phyloP scores from a whole-genome alignment of 495 filamentous ascomycete species.

The Cryomyces minteri region DNA sequence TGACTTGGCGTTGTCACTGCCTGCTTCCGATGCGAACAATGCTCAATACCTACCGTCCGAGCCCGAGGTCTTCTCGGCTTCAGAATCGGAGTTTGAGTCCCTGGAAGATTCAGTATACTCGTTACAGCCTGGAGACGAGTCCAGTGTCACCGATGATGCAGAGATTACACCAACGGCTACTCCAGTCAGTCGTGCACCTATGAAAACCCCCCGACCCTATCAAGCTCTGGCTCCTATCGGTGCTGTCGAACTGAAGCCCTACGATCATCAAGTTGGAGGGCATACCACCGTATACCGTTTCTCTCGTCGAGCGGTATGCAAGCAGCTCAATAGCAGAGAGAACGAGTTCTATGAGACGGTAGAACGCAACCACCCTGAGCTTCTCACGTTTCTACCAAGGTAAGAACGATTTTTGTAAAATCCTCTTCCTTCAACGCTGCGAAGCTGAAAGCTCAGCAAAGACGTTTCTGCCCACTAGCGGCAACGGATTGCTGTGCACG shows the following conservation, averaged over 20 bases:
- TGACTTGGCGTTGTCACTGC: conserved; percentile 28
- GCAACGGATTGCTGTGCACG: not conserved
- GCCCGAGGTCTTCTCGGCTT: conserved; percentile 17
- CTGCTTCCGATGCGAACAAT: conserved; percentile 4
- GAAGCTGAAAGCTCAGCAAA: conserved; percentile 22
- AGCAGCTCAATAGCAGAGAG: conserved; percentile 89
- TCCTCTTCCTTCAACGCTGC: conserved; percentile 7
- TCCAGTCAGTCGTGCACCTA: conserved; percentile 4
- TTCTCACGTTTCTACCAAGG: conserved; percentile 84
- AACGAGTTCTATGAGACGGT: conserved; percentile 98
- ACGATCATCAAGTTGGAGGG: conserved; percentile 91
- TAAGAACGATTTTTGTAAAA: conserved; percentile 28
- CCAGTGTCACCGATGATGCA: conserved; percentile 35
- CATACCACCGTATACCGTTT: conserved; percentile 95
- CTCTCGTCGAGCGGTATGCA: conserved; percentile 86
- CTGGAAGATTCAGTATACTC: conserved; percentile 34
- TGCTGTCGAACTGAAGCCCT: conserved; percentile 90
- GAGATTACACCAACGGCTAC: conserved; percentile 45
- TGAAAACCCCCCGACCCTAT: not conserved
- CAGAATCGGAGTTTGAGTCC: conserved; percentile 41
- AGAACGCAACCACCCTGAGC: conserved; percentile 71
- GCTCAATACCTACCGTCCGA: not conserved
- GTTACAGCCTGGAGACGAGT: conserved; percentile 25
- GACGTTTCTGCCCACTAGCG: conserved; percentile 2
- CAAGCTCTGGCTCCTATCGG: conserved; percentile 42